Conservation (phyloP, 257 asterid species). For the Marsdenia floribunda region DNA sequence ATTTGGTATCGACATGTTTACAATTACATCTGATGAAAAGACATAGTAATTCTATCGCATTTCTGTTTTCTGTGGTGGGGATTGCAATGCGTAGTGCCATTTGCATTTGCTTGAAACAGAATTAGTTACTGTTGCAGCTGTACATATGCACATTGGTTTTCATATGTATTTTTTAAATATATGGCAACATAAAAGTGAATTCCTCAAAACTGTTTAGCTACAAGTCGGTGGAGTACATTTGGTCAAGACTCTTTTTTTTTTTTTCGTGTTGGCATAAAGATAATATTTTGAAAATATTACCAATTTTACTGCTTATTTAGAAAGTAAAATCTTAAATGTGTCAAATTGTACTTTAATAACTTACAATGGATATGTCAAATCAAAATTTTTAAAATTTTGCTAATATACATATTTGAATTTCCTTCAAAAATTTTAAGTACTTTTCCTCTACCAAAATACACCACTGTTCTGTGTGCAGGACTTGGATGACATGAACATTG, state of each 20-base stretch:
- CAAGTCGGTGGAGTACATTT: too few relatives aligned
- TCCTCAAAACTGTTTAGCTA: not conserved
- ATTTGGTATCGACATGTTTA: not conserved
- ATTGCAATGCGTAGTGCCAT: not conserved
- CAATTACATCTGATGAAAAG: not conserved
- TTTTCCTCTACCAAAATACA: not conserved
- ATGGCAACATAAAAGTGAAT: not conserved
- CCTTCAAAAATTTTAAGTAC: not conserved
- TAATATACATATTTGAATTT: too few relatives aligned
- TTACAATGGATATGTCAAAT: too few relatives aligned
- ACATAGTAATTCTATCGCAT: not conserved
- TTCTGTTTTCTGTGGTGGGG: not conserved
- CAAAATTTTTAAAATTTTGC: too few relatives aligned
- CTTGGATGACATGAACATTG: slow-evolving; percentile 96
- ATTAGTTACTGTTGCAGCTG: not conserved
- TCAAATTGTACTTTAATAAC: too few relatives aligned
- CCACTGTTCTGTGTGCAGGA: slow-evolving; percentile 38
- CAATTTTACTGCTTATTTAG: too few relatives aligned
- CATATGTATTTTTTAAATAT: not conserved
- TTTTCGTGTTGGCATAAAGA: too few relatives aligned
- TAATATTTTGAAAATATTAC: too few relatives aligned
- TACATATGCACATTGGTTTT: not conserved
- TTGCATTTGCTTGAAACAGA: not conserved
- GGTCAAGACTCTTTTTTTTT: too few relatives aligned
- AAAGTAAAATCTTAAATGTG: too few relatives aligned